Base-by-base conservation (phyloP, 2,329 filamentous ascomycete genomes). In the Elsinoe perseae region DNA sequence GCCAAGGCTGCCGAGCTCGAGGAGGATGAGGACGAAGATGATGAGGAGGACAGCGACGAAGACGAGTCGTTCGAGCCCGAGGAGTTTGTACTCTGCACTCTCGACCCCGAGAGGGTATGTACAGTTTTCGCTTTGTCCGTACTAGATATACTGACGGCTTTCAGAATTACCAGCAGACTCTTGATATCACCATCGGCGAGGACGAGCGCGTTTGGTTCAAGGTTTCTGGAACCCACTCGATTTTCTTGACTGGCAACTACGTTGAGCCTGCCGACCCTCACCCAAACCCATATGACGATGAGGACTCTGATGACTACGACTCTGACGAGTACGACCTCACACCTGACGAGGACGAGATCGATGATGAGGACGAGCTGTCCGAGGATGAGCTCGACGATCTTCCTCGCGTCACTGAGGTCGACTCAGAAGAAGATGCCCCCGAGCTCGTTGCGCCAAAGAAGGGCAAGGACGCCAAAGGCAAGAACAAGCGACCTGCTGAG, bases 161-260 rank as follows among this genome's bases (percentile, higher is more conserved):
- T 9, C 66, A 97, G 93, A 83, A 88, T 77, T 95, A 86, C 80
- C 93, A 98, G 76, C 95, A 98, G 75, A 77, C 93, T 48, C 83
- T 98, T 58, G 89, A 98, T 73, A 89, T 98, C 72, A 93, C 88
- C 61, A 83, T 98, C 69, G 84, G 82, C 66, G 87, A 95, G 71
- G 82, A 87, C 64, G 93, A 98, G 79, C 83, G 83, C 65, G 85
- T 96, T 63, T 95, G 88, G 80, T 97, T 98, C 78, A 82, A 87
- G 69, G 90, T 95, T 63, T 84, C 82, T 60, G 93, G 93, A 66
- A 93, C 88, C 61, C 90, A 96, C 80, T 83, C 87, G 61, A 80
- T 98, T 68, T 93, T 86, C 76, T 82, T 98, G 59, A 97, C 92
- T 61, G 93, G 93, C 65, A 98, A 98, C 82, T 97, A 95, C 74